A percentile compares a stretch with the other conserved stretches of the same genome.
These are phyloP conservation scores for Apium graveolens DNA, from an alignment of 129 eudicot genomes.

Conservation along the genomic window DNA sequence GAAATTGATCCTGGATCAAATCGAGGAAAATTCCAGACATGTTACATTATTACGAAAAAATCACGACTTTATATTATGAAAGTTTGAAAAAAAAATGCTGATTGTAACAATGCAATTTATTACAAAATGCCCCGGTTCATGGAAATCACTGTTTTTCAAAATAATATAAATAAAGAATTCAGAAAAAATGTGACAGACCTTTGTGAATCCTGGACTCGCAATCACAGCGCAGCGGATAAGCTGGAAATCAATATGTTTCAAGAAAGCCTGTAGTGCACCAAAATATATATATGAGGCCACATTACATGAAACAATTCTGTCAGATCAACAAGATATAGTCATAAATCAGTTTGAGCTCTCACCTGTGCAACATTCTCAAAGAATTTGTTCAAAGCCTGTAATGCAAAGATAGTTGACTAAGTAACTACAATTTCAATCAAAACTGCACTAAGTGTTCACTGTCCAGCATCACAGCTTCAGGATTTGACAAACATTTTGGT, in stretches of 20 bases:
- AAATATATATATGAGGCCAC: neutral
- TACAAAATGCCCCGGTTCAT: neutral
- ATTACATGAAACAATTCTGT: neutral
- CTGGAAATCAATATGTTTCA: constrained; percentile 87
- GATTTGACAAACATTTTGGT: neutral
- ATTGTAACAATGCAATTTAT: neutral
- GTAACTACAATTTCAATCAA: neutral
- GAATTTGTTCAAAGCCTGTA: constrained; percentile 86
- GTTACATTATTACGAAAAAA: neutral
- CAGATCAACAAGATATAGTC: neutral
- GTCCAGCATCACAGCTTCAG: neutral
- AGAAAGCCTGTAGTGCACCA: constrained; percentile 53
- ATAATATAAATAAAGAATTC: neutral
- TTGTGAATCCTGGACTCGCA: constrained; percentile 98
- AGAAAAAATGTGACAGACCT: constrained; percentile 33
- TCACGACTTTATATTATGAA: neutral
- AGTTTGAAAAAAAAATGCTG: neutral
- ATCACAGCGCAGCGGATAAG: constrained; percentile 94
- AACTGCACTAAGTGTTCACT: neutral
- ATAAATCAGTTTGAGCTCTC: constrained; percentile 1
- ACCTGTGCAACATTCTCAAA: constrained; percentile 88
- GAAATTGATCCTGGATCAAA: constrained; percentile 81
- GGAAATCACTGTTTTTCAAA: neutral
- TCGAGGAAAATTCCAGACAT: neutral
- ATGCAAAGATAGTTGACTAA: constrained; percentile 11